Base-by-base conservation (phyloP, 1,284 basidiomycete species). In the Rhodotorula sp. region DNA sequence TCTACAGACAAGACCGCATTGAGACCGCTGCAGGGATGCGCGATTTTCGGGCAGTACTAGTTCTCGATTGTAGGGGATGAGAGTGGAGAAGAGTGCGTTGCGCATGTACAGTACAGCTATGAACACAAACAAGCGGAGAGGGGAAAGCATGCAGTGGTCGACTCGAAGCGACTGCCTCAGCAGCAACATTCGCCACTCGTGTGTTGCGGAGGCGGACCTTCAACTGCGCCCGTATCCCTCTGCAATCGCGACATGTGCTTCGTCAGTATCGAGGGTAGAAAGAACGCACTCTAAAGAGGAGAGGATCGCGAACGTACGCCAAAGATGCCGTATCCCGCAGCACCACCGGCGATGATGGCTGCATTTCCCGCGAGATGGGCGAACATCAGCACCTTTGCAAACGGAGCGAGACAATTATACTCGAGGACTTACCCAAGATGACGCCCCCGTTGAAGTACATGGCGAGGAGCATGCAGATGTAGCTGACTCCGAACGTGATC, bases 391-490 rank as follows among this genome's bases (percentile, higher is more conserved):
- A n/a, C 51, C 12, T 5, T 14, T 4, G 51, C 21, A 52, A 26
- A n/a, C n/a, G 21, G 5, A n/a, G n/a, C 18, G 23, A 52, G 51
- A 21, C 51, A 8, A 20, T 26, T 5, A 10, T 26, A n/a, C 23
- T 52, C 51, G 23, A 21, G 51, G 21, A 29, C 54, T 15, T 26
- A 56, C 39, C 58, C 3, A 75, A 57, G 61, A 75, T 71, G 61
- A 72, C 39, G 1, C 52, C 64, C 5, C 74, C 81, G 76, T 83
- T 83, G 78, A 79, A 83, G 79, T 81, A 83, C 83, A 84, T 83
- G 21, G 80, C 83, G 58, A 83, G 46, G 26, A 64, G 47, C 65
- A 80, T 71, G 65, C 71, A 60, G n/a, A 74, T 60, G 67, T 71
- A 84, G 1, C 81, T 80, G 5, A 78, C 81, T 5, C 80, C 79